Evolutionary conservation across 2,329 filamentous ascomycete species (phyloP), one percentile per base, ranked within the genome.

Genomic region (Ceratocystis alfenasii): DNA sequence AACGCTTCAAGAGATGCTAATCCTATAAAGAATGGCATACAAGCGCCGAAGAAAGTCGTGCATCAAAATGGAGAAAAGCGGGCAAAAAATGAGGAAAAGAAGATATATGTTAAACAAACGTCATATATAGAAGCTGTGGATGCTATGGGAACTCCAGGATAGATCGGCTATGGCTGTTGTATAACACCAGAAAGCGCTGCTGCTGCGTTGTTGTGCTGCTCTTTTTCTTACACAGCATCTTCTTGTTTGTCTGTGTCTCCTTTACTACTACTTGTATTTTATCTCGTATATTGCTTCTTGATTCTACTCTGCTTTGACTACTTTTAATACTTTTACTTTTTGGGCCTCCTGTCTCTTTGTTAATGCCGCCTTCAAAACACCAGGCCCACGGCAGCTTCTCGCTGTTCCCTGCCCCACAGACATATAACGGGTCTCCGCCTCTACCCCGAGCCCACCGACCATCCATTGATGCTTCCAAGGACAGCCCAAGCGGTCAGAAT

Each of bases 341-440:
- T 8, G 17, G 36, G 10, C 12, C 36, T 41, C 44, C 22, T 36
- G 20, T 33, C 45, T 36, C 41, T 65, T 20, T 20, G 48, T 30
- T 15, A 20, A 65, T 50, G 36, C 55, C 64, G 4, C 28, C 41
- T n/a, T 20, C 65, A 25, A 64, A 41, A 50, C 62, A 67, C 25
- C 55, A 59, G 45, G 44, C 65, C 20, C 62, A 67, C 25, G 65
- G 55, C 36, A 65, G 50, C 44, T 67, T 67, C 30, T 67, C 65
- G 44, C 55, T 67, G 25, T 67, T 67, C 53, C 65, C 65, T 33
- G 30, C 62, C 50, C 65, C 50, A 41, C 41, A 62, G 28, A 12
- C 55, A 10, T 36, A 30, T 28, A 22, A 36, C 28, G 44, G 33
- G n/a, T 63, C 65, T n/a, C 65, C 62, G 53, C 66, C 66, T 28